phyloP scores from a whole-genome alignment of 768 basidiomycete genomes.

The Mycena epipterygia region DNA sequence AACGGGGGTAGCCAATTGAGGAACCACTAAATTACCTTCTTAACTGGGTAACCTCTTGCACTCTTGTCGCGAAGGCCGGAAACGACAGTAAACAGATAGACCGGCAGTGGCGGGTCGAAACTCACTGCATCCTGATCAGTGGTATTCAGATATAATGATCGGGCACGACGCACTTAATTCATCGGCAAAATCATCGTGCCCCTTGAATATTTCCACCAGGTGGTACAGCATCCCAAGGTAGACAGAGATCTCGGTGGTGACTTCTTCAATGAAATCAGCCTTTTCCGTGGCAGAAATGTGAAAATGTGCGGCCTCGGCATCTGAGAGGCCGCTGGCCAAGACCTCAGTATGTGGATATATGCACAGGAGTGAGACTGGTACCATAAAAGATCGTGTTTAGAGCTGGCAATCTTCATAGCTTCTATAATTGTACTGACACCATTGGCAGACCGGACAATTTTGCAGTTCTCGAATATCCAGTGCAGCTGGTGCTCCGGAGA shows the following conservation, averaged over 20 bases:
- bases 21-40: constrained; percentile 73
- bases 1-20: constrained; percentile 21
- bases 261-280: constrained; percentile 87
- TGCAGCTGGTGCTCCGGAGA: constrained; percentile 96
- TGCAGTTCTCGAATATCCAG: constrained; percentile 96
- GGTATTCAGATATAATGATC: constrained; percentile 7
- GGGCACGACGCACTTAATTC: constrained; percentile 84
- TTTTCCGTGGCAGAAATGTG: constrained; percentile 79
- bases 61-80: constrained; percentile 92
- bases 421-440: constrained; percentile 87
- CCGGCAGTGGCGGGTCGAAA: constrained; percentile 93
- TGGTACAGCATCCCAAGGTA: constrained; percentile 97
- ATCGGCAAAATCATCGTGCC: constrained; percentile 94
- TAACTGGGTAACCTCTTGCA: constrained; percentile 96
- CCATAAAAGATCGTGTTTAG: constrained; percentile 90
- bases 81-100: constrained; percentile 93
- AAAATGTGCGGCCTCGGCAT: constrained; percentile 79
- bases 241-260: constrained; percentile 93
- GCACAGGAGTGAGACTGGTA: constrained; percentile 42
- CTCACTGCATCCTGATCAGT: constrained; percentile 73
- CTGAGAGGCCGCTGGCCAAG: constrained; percentile 75
- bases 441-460: constrained; percentile 85
- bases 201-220: constrained; percentile 92
- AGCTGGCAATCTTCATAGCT: constrained; percentile 90
- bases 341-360: constrained; percentile 13